phyloP scores from a whole-genome alignment of 257 asterid genomes.

The Cynanchum wilfordii region DNA sequence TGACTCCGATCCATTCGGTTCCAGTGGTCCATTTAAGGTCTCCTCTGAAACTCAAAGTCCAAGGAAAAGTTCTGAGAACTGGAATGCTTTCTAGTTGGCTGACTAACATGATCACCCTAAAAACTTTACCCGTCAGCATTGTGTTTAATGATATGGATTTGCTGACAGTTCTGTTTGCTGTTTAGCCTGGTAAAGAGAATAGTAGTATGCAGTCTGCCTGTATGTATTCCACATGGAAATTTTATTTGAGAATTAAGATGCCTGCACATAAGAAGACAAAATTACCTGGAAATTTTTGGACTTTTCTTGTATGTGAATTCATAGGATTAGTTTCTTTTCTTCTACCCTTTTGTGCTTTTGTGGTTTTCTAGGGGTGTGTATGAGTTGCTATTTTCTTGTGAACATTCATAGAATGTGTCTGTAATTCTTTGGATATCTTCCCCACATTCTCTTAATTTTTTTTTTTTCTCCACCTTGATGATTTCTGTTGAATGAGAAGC shows the following conservation, averaged over 20 bases:
- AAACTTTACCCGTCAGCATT: background rate
- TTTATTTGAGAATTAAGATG: background rate
- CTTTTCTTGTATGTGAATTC: background rate
- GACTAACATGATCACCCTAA: background rate
- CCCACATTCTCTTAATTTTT: background rate
- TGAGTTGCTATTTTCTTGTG: background rate
- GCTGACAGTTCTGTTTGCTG: background rate
- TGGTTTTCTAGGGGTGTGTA: background rate
- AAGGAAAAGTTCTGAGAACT: constrained; percentile 42
- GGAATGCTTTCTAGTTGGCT: constrained; percentile 35
- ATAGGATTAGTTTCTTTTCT: background rate
- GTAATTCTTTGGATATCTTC: background rate
- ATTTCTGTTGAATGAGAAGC: background rate
- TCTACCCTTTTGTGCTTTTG: background rate
- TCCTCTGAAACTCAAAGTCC: constrained; percentile 51
- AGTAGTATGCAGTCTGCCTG: constrained; percentile 5
- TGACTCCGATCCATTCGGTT: constrained; percentile 84
- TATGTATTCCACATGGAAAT: background rate
- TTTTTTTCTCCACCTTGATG: background rate
- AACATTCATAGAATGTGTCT: background rate
- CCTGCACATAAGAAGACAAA: background rate
- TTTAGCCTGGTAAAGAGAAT: background rate
- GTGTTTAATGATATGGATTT: background rate
- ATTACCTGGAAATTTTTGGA: background rate
- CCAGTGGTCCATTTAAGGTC: constrained; percentile 85